A percentile compares a stretch with the other conserved stretches of the same genome.
Conservation (phyloP, 805 yeast species). For the Lipomyces kockii region DNA sequence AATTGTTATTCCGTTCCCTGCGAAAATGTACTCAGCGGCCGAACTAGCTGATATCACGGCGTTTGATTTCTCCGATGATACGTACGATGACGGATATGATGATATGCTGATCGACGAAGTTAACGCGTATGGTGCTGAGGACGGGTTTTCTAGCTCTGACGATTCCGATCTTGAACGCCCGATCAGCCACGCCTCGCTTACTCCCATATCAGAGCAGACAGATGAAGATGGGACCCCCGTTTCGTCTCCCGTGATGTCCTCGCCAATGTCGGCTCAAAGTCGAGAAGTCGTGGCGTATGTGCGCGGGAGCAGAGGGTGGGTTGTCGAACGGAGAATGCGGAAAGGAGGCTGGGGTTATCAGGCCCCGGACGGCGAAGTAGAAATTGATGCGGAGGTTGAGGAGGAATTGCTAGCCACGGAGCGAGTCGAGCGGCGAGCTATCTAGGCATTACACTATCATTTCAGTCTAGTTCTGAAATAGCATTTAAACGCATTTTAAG, state of each 20-base stretch:
- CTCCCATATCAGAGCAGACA: conserved; percentile 24
- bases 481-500: not conserved
- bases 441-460: not conserved
- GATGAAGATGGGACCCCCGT: conserved; percentile 19
- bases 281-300: conserved; percentile 36
- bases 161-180: not conserved
- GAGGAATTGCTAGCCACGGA: conserved; percentile 28
- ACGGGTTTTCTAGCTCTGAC: conserved; percentile 10
- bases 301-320: conserved; percentile 33
- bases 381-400: conserved; percentile 7
- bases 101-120: conserved; percentile 29
- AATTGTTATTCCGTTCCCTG: conserved; percentile 8
- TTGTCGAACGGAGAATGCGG: conserved; percentile 34
- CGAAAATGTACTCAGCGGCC: conserved; percentile 16
- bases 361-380: conserved; percentile 3
- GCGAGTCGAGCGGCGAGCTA: conserved; percentile 23
- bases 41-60: conserved; percentile 28
- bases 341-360: conserved; percentile 16
- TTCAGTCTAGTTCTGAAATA: not conserved
- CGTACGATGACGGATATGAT: conserved; percentile 13
- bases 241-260: conserved; percentile 12
- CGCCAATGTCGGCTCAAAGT: conserved; percentile 2
- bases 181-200: conserved; percentile 19
- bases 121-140: conserved; percentile 12
- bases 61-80: conserved; percentile 28